Evolutionary conservation across 2,329 filamentous ascomycete genomes (phyloP).

Genomic region (Cercospora sp.): DNA sequence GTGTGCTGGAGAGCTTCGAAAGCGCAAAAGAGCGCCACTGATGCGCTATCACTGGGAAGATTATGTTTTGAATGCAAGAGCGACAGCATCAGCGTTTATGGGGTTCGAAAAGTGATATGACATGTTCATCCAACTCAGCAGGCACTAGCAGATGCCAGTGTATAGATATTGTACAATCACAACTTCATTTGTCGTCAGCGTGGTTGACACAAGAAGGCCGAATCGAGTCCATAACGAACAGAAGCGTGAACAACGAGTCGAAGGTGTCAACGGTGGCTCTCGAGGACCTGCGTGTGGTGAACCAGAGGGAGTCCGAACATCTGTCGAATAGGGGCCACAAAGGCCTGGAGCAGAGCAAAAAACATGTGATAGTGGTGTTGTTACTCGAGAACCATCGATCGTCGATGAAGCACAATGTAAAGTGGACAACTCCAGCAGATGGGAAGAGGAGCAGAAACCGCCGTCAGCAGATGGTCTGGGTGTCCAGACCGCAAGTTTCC

Average conservation of each 20-base stretch:
- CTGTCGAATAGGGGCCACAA: no score
- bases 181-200: conserved; percentile 4
- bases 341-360: not conserved
- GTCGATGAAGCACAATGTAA: not conserved
- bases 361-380: not conserved
- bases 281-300: not conserved
- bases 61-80: not conserved
- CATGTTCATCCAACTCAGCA: not conserved
- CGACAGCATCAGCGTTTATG: not conserved
- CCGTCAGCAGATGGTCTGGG: not conserved
- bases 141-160: not conserved
- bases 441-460: not conserved
- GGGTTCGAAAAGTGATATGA: not conserved
- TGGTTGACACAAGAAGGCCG: not conserved
- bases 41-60: conserved; percentile 6
- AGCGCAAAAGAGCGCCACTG: conserved; percentile 40
- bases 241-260: not conserved
- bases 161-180: conserved; percentile 15
- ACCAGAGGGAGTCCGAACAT: not conserved
- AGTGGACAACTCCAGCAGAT: not conserved
- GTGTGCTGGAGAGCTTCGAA: conserved; percentile 45
- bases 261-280: not conserved
- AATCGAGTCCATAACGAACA: not conserved
- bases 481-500: conserved; percentile 1
- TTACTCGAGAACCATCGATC: not conserved